phyloP scores from a whole-genome alignment of 306 rosid genomes.

The Pterocarpus macrocarpus region DNA sequence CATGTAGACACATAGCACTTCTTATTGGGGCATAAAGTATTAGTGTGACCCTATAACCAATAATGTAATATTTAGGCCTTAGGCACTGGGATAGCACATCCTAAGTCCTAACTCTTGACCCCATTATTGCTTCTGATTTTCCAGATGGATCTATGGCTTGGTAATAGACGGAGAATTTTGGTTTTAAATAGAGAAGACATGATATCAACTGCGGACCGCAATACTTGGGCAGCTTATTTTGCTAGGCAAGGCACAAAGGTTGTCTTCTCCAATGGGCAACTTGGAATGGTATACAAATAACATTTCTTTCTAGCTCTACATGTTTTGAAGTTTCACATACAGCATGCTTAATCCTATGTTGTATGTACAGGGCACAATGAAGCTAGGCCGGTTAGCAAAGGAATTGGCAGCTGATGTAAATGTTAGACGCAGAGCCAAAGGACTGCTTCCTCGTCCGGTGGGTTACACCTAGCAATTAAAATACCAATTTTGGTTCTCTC shows the following conservation, averaged over 20 bases:
- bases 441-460: slow-evolving; percentile 91
- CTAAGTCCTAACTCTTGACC: slow-evolving; percentile 34
- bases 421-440: slow-evolving; percentile 92
- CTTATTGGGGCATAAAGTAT: slow-evolving; percentile 30
- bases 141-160: slow-evolving; percentile 93
- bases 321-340: slow-evolving; percentile 39
- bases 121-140: slow-evolving; percentile 40
- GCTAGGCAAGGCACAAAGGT: slow-evolving; percentile 74
- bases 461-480: slow-evolving; percentile 49
- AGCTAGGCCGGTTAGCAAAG: slow-evolving; percentile 83
- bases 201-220: slow-evolving; percentile 85
- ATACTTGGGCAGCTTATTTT: slow-evolving; percentile 94
- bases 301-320: slow-evolving; percentile 25
- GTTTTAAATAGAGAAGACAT: slow-evolving; percentile 98
- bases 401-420: slow-evolving; percentile 85
- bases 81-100: slow-evolving; percentile 12
- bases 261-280: slow-evolving; percentile 89
- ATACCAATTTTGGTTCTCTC: slow-evolving; percentile 33
- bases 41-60: neutral
- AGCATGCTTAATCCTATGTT: slow-evolving; percentile 43
- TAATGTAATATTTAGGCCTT: slow-evolving; percentile 7
- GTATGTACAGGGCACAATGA: slow-evolving; percentile 81
- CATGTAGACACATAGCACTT: slow-evolving; percentile 3
- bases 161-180: slow-evolving; percentile 87
- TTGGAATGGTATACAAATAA: slow-evolving; percentile 77